Conservation (phyloP, 2,329 filamentous ascomycete genomes). For the Paraconiothyrium sp. region DNA sequence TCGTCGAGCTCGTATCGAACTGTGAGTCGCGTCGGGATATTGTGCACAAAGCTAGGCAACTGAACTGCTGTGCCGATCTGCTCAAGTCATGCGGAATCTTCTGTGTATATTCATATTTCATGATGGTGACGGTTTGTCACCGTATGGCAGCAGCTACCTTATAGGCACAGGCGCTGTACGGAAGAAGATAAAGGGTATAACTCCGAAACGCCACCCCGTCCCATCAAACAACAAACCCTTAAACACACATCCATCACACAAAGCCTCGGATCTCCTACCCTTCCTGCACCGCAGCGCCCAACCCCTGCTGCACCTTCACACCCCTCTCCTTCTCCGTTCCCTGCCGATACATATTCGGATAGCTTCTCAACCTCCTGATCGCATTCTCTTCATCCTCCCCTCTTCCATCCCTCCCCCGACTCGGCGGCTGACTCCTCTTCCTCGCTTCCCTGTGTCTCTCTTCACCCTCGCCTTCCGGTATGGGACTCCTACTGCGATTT, state of each 20-base stretch:
- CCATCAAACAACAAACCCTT: background rate
- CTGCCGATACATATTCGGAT: slow-evolving; percentile 42
- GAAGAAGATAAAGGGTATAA: slow-evolving; percentile 16
- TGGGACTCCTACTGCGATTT: slow-evolving; percentile 33
- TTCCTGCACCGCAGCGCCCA: background rate
- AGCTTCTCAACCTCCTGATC: slow-evolving; percentile 51
- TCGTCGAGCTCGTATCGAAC: background rate
- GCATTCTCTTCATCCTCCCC: slow-evolving; percentile 26
- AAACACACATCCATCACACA: background rate
- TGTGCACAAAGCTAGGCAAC: background rate
- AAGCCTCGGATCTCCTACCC: background rate
- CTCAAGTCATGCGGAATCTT: background rate
- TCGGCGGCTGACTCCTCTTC: slow-evolving; percentile 48
- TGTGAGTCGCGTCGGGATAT: background rate
- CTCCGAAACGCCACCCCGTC: slow-evolving; percentile 14
- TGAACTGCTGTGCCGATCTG: background rate
- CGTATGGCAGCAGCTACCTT: background rate
- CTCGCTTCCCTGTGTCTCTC: slow-evolving; percentile 32
- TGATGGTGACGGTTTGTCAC: background rate
- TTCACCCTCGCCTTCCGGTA: slow-evolving; percentile 24
- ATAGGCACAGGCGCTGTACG: background rate
- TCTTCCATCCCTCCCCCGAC: slow-evolving; percentile 37
- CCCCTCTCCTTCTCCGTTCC: slow-evolving; percentile 18
- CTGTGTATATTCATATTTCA: background rate
- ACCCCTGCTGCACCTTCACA: background rate